Base-by-base conservation (phyloP, 495 filamentous ascomycete genomes). In the Beverwykella pulmonaria region DNA sequence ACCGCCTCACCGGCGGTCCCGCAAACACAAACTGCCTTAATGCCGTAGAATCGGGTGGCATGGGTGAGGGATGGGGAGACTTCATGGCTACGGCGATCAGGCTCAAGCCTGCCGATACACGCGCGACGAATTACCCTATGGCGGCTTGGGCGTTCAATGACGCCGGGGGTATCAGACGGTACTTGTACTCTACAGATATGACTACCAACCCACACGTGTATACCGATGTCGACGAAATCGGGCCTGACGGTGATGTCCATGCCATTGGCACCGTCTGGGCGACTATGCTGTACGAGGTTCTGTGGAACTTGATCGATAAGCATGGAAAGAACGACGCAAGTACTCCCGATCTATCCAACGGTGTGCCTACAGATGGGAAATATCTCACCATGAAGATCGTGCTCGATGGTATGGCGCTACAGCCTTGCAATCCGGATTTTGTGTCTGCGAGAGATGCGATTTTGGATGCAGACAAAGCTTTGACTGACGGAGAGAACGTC, bases 61-160 rank as follows among this genome's bases (percentile, higher is more conserved):
- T 84, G 82, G 82, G 83, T 36, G 83, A 84, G 61, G 83, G 83
- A 46, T 84, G 83, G 83, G 75, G 79, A 26, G 82, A 85, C 68
- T 83, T 82, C 75, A 79, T 79, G 71, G 80, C 79, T 7, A 81
- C 79, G 0, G 80, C 81, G 20, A 80, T 83, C 68, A 78, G 81
- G 49, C 72, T 83, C 60, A 80, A 82, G 76, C 27, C 77, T 17
- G 30, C 19, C 23, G 82, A 83, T 61, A 83, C 78, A 0, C 80
- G 80, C 29, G 46, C 68, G 12, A 83, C 74, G 0, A 68, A 79
- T 69, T 84, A 82, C 70, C 63, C 72, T 39, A 72, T 82, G 62
- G 80, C 80, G 54, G 76, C 75, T 53, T 79, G 82, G 82, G 78
- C 79, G 0, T 69, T 69, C 65, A 76, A 77, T 69, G 60, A 77